A percentile compares a stretch with the other conserved stretches of the same genome.
Evolutionary conservation across 768 basidiomycete species (phyloP).

Genomic region (Suillus lakei): DNA sequence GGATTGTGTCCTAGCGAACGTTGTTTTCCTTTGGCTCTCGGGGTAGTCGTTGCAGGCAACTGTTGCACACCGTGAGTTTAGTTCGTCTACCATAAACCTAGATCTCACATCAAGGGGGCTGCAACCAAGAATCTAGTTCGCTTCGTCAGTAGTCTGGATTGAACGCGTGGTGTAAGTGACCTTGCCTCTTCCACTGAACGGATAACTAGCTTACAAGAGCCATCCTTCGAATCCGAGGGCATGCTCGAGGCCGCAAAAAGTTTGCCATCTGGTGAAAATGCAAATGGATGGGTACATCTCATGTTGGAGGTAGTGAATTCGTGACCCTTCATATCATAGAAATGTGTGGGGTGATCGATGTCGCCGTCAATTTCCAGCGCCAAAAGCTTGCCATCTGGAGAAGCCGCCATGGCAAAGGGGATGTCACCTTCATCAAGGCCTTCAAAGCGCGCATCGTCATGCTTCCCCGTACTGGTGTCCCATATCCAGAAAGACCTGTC

Average conservation of each 20-base stretch:
- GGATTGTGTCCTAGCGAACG: neutral
- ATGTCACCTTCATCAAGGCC: neutral
- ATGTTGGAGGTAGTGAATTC: neutral
- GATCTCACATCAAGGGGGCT: neutral
- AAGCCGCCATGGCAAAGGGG: neutral
- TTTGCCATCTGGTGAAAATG: neutral
- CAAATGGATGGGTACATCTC: conserved; percentile 5
- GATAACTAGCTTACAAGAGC: neutral
- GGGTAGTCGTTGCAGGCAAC: neutral
- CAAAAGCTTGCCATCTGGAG: neutral
- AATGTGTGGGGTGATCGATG: neutral
- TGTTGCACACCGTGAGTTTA: neutral
- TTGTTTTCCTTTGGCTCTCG: neutral
- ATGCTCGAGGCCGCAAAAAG: neutral
- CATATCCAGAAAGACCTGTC: conserved; percentile 3
- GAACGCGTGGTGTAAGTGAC: neutral
- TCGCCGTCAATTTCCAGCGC: neutral
- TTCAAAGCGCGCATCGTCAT: neutral
- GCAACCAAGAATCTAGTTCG: neutral
- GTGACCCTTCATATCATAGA: neutral
- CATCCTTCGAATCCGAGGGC: conserved; percentile 2
- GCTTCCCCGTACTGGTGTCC: neutral
- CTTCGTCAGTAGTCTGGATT: neutral
- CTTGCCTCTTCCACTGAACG: conserved; percentile 3
- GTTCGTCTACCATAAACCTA: neutral